A percentile compares a stretch with the other conserved stretches of the same genome.
phyloP scores from a whole-genome alignment of 129 eudicot genomes.

The Pseudognaphalium luteoalbum region DNA sequence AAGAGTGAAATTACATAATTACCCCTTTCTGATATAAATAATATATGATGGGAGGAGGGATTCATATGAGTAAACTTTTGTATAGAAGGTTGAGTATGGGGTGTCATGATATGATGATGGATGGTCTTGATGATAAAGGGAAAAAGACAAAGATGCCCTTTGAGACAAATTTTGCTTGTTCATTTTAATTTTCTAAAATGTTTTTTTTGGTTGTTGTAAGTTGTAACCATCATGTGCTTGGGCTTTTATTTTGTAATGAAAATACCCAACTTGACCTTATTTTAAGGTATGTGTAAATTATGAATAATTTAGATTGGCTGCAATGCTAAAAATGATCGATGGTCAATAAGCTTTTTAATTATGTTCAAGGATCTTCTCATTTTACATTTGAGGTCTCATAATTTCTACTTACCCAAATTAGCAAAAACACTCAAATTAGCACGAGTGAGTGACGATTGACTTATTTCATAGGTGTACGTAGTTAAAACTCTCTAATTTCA shows the following conservation, averaged over 20 bases:
- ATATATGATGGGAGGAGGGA: slow-evolving; percentile 34
- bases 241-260: slow-evolving; percentile 30
- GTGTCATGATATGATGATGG: slow-evolving; percentile 3
- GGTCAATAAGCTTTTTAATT: no score
- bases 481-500: no score
- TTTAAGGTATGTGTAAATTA: slow-evolving; percentile 13
- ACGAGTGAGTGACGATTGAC: no score
- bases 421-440: no score
- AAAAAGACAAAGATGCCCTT: slow-evolving; percentile 34
- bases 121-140: slow-evolving; percentile 12
- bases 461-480: no score
- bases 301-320: not conserved
- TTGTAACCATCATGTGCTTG: slow-evolving; percentile 15
- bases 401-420: no score
- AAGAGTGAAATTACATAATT: slow-evolving; percentile 33
- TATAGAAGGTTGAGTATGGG: slow-evolving; percentile 2
- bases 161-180: slow-evolving; percentile 33
- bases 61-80: slow-evolving; percentile 18
- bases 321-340: no score
- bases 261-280: slow-evolving; percentile 28
- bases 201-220: not conserved
- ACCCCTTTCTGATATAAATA: slow-evolving; percentile 24
- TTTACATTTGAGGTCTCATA: no score
- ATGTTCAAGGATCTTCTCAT: no score
- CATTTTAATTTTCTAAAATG: slow-evolving; percentile 7